Evolutionary conservation across 1,139 yeast species (phyloP).

Genomic region (Protomyces arabidopsidicola): DNA sequence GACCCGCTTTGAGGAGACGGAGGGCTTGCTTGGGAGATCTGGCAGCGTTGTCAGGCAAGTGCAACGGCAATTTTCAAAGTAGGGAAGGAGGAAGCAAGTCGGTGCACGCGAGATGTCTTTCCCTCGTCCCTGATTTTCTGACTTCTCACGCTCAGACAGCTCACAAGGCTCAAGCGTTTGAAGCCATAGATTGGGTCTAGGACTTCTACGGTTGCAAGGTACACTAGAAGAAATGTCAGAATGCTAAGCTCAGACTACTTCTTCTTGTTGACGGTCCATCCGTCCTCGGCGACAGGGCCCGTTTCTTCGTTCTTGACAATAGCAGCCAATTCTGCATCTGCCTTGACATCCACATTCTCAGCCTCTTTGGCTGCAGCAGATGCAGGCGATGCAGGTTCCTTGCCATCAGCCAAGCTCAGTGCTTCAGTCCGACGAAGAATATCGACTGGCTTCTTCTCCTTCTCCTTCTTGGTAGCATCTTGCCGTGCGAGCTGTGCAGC

Average conservation of each 20-base stretch:
- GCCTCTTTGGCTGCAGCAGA: conserved; percentile 5
- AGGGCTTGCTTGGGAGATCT: background rate
- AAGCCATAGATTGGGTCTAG: too few relatives aligned
- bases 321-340: conserved; percentile 32
- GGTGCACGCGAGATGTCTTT: background rate
- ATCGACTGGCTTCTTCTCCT: conserved; percentile 26
- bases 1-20: background rate
- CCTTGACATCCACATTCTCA: conserved; percentile 22
- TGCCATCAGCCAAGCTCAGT: conserved; percentile 8
- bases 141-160: too few relatives aligned
- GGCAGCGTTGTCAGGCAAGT: conserved; percentile 1
- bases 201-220: too few relatives aligned
- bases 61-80: background rate
- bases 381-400: background rate
- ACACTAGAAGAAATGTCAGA: too few relatives aligned
- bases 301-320: conserved; percentile 37
- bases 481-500: conserved; percentile 29
- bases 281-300: conserved; percentile 47
- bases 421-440: conserved; percentile 16
- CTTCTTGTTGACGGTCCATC: conserved; percentile 59
- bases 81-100: background rate
- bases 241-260: background rate
- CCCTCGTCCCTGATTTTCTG: too few relatives aligned
- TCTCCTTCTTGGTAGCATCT: conserved; percentile 22
- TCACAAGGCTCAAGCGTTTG: too few relatives aligned